These are phyloP conservation scores for Aspergillus nidulans DNA, from an alignment of 495 filamentous ascomycete genomes.

Conservation along the genomic window DNA sequence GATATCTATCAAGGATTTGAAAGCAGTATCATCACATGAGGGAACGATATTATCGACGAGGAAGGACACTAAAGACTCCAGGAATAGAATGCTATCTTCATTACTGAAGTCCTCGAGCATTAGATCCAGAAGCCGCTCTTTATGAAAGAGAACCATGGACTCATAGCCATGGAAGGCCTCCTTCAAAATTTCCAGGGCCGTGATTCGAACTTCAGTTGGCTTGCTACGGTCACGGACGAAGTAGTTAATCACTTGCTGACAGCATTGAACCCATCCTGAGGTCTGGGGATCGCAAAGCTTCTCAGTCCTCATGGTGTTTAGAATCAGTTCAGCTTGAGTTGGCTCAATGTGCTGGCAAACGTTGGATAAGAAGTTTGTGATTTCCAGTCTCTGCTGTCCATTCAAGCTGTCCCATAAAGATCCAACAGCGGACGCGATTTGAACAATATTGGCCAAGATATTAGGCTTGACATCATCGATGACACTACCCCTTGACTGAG, in stretches of 20 bases:
- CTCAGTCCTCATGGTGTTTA: slow-evolving; percentile 34
- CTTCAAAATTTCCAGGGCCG: slow-evolving; percentile 62
- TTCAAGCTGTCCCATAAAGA: slow-evolving; percentile 40
- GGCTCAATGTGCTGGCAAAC: slow-evolving; percentile 37
- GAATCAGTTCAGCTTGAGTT: slow-evolving; percentile 40
- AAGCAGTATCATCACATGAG: slow-evolving; percentile 27
- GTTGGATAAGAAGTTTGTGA: slow-evolving; percentile 36
- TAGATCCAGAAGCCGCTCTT: slow-evolving; percentile 34
- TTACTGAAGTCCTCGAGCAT: slow-evolving; percentile 41
- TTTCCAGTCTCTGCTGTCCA: slow-evolving; percentile 33
- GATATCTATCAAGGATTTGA: slow-evolving; percentile 32
- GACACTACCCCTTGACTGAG: slow-evolving; percentile 18
- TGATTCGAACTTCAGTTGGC: slow-evolving; percentile 60
- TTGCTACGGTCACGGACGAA: slow-evolving; percentile 64
- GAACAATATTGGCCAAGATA: slow-evolving; percentile 37
- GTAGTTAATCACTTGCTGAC: slow-evolving; percentile 54
- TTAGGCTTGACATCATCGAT: slow-evolving; percentile 36
- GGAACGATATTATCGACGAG: slow-evolving; percentile 33
- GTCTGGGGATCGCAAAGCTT: slow-evolving; percentile 68
- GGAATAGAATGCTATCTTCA: slow-evolving; percentile 45
- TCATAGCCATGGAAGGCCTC: slow-evolving; percentile 57
- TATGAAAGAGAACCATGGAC: slow-evolving; percentile 29
- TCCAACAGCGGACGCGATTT: slow-evolving; percentile 37
- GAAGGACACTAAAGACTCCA: slow-evolving; percentile 46
- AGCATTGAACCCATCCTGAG: slow-evolving; percentile 60